These are phyloP conservation scores for Oidium heveae DNA, from an alignment of 2,329 filamentous ascomycete species.

Conservation along the genomic window DNA sequence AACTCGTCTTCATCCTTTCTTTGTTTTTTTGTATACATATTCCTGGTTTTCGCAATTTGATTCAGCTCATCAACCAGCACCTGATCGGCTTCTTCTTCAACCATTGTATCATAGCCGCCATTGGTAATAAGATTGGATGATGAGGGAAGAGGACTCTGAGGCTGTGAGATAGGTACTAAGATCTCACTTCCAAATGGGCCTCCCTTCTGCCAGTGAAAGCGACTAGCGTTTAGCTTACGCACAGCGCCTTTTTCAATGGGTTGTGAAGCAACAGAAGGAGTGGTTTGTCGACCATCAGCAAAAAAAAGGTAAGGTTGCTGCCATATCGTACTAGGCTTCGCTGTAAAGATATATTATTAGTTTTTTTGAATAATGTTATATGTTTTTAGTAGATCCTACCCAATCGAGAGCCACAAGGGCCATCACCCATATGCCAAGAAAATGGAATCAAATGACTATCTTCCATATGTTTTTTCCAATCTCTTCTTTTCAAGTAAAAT, in stretches of 20 bases:
- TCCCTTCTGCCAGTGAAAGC: constrained; percentile 3
- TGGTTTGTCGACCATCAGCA: constrained; percentile 27
- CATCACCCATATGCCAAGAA: constrained; percentile 34
- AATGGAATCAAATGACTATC: constrained; percentile 25
- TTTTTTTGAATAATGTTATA: background rate
- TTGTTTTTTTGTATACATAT: too few species aligned
- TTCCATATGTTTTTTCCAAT: constrained; percentile 26
- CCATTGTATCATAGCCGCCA: too few species aligned
- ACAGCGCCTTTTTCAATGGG: constrained; percentile 19
- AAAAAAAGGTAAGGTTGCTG: constrained; percentile 18
- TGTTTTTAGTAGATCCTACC: constrained; percentile 4
- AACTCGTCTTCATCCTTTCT: too few species aligned
- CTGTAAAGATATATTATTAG: background rate
- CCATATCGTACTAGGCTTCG: constrained; percentile 1
- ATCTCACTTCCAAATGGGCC: background rate
- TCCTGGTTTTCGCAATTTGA: too few species aligned
- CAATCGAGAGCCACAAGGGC: constrained; percentile 20
- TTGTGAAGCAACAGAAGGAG: constrained; percentile 26
- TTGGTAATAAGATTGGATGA: too few species aligned
- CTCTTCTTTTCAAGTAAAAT: constrained; percentile 7
- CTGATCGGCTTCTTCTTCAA: too few species aligned
- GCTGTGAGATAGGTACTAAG: background rate
- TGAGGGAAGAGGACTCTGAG: background rate
- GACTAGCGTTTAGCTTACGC: constrained; percentile 7
- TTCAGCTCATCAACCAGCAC: too few species aligned